Conservation (phyloP, 2,329 filamentous ascomycete species). For the Onygenales sp. region DNA sequence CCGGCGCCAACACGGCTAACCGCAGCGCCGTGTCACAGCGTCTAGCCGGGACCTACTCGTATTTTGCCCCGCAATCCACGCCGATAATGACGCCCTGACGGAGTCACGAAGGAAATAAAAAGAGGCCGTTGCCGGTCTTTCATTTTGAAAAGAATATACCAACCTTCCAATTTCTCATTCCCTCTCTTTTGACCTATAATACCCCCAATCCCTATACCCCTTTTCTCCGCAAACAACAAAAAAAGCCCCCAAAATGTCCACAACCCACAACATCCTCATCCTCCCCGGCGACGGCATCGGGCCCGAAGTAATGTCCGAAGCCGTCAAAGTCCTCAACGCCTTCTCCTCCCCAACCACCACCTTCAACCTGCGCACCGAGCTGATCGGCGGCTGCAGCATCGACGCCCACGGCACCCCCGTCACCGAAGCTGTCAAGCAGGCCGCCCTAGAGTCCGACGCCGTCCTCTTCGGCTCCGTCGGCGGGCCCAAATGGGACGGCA, state of each 20-base stretch:
- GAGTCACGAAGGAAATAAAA: too few species aligned
- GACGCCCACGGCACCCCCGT: slow-evolving; percentile 64
- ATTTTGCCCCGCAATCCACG: too few species aligned
- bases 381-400: slow-evolving; percentile 81
- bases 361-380: slow-evolving; percentile 75
- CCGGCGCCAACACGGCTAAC: too few species aligned
- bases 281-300: slow-evolving; percentile 72
- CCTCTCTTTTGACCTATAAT: background rate
- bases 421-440: slow-evolving; percentile 66
- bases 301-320: slow-evolving; percentile 53
- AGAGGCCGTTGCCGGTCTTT: background rate
- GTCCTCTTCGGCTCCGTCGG: slow-evolving; percentile 84
- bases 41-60: too few species aligned
- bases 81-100: too few species aligned
- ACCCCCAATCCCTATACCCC: background rate
- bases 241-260: slow-evolving; percentile 7
- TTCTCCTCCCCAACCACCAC: slow-evolving; percentile 59
- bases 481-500: slow-evolving; percentile 82
- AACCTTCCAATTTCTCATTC: background rate
- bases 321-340: slow-evolving; percentile 57
- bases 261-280: slow-evolving; percentile 60
- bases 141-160: background rate
- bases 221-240: background rate
- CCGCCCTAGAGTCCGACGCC: slow-evolving; percentile 71
- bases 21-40: too few species aligned